Evolutionary conservation across 345 rosid genomes (phyloP), one percentile per base, ranked within the genome.

Genomic region (Syzygium aqueum): DNA sequence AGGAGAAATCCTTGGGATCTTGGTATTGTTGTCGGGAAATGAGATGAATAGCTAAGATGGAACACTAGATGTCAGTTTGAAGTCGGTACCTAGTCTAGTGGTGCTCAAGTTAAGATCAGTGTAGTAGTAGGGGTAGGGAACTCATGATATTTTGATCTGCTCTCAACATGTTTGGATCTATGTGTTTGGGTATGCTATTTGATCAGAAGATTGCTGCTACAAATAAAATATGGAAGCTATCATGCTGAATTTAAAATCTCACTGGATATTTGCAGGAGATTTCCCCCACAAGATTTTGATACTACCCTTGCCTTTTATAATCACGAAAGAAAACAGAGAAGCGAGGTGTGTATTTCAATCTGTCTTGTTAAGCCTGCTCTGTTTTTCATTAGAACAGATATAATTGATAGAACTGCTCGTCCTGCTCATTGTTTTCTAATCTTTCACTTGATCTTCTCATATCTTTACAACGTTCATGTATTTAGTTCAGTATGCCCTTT

Each of bases 201-300:
- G 82, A 73, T 73, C 49, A 3, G 49, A 73, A 22, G 11, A 73
- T 19, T 37, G 49, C 49, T 73, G 80, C 61, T 84, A n/a, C 40
- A n/a, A 51, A 53, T 84, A n/a, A 33, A 51, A 25, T 53, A 22
- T 27, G 57, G 50, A 52, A 53, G 49, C 63, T 53, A 53, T 33
- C 46, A 33, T 73, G 37, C 46, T 40, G 82, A 53, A 73, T 63
- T 37, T 49, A 13, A 51, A 77, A 23, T 51, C 80, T 59, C 53
- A n/a, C 87, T 86, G 85, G 67, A 50, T 89, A 67, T 88, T 87
- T 89, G 91, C 94, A 97, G 99, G 96, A 93, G 98, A 92, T 93
- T 93, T 89, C 96, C 95, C 90, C 97, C 92, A 92, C 99, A 93
- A 91, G 98, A 96, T 93, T 97, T 97, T 91, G 99, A 96, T 90